Evolutionary conservation across 164 flowering plant species (phyloP).

Genomic region (Stephania japonica): DNA sequence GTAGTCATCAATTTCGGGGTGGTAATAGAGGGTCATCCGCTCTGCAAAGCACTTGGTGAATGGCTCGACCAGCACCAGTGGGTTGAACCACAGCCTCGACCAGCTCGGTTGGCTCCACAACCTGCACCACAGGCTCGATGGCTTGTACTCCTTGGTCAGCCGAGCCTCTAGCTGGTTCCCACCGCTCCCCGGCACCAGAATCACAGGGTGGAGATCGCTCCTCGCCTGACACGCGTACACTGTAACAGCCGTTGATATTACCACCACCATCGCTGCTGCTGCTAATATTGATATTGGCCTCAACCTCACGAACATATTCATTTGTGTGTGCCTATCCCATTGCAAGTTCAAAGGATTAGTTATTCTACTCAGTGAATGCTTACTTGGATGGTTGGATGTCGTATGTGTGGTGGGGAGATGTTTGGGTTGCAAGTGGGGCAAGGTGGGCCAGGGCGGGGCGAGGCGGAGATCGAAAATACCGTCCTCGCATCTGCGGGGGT

Average conservation of each 20-base stretch:
- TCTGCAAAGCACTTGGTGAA: constrained; percentile 73
- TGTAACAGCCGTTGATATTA: constrained; percentile 19
- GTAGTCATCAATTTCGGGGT: constrained; percentile 55
- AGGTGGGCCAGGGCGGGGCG: too few relatives aligned
- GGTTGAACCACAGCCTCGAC: constrained; percentile 93
- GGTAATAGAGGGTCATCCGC: constrained; percentile 65
- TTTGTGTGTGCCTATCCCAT: not conserved
- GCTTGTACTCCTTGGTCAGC: constrained; percentile 48
- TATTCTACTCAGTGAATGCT: too few relatives aligned
- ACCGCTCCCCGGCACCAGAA: constrained; percentile 76
- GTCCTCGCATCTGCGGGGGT: too few relatives aligned
- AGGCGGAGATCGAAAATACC: too few relatives aligned
- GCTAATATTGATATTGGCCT: too few relatives aligned
- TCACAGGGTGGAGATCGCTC: constrained; percentile 50
- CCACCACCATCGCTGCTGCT: not conserved
- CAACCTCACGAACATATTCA: not conserved
- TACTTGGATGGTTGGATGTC: not conserved
- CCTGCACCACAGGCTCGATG: constrained; percentile 50
- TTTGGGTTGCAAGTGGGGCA: too few relatives aligned
- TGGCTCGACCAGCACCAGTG: constrained; percentile 49
- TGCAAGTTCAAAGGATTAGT: too few relatives aligned
- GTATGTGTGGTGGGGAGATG: not conserved
- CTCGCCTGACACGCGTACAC: constrained; percentile 28
- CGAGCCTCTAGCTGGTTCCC: constrained; percentile 87
- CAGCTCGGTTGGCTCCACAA: constrained; percentile 46